These are phyloP conservation scores for Botrytis medusae DNA, from an alignment of 2,329 filamentous ascomycete genomes.

Conservation along the genomic window DNA sequence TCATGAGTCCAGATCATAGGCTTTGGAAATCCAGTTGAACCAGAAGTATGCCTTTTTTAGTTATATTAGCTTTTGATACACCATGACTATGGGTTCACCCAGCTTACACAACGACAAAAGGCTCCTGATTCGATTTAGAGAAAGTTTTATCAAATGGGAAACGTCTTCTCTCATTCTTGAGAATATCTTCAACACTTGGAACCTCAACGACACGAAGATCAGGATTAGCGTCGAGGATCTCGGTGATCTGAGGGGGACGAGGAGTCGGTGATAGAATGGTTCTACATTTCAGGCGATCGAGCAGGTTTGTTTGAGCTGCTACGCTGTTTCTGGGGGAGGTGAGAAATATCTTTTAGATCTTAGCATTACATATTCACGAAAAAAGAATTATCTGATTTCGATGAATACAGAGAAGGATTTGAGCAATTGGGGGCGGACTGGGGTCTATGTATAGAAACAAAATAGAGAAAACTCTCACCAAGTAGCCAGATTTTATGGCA, in stretches of 20 bases:
- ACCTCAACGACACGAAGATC: background rate
- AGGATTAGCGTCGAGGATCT: background rate
- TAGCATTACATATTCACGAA: background rate
- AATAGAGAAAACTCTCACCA: background rate
- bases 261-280: background rate
- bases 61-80: background rate
- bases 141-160: background rate
- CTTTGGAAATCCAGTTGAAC: background rate
- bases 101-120: background rate
- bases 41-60: background rate
- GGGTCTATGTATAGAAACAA: background rate
- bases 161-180: background rate
- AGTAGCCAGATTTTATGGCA: slow-evolving; percentile 13
- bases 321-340: background rate
- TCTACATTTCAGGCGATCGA: background rate
- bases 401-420: background rate
- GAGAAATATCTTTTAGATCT: background rate
- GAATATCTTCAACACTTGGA: background rate
- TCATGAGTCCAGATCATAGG: slow-evolving; percentile 1
- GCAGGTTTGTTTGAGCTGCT: background rate
- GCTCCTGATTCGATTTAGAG: background rate
- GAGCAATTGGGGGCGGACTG: background rate
- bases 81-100: background rate
- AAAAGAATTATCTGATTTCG: background rate
- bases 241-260: background rate